Evolutionary conservation across 2,329 filamentous ascomycete species (phyloP), one percentile per base, ranked within the genome.

Genomic region (Venturia effusa): DNA sequence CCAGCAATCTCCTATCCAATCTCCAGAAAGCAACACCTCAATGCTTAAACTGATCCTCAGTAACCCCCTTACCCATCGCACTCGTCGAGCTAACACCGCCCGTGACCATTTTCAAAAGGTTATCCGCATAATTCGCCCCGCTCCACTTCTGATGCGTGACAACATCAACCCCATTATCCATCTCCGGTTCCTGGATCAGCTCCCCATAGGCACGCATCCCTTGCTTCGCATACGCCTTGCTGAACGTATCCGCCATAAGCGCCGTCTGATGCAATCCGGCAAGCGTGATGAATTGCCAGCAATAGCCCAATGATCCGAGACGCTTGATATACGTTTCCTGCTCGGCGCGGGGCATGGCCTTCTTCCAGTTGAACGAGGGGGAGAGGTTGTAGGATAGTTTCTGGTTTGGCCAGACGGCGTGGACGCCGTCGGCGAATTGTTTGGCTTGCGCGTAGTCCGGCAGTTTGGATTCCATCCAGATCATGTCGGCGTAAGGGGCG

Each of bases 271-370:
- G 94, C 73, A 99, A 83, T 69, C 94, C 94, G 5, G 93, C 94
- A 59, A 99, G 85, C n/a, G 94, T 99, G 81, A 99, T 99, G 83
- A 99, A 99, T 78, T 99, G 94, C 94, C 94, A 99, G 85, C 91
- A 96, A 84, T 99, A 99, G 67, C 94, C 94, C 60, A 99, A 84
- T 67, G 80, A 73, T 66, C 87, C 92, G 48, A 99, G 88, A 51
- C 94, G 90, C 67, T 87, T 81, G 80, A 99, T 99, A 80, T 97
- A 99, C 24, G 94, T 99, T 80, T 96, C 91, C 79, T 99, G 94
- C 75, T 97, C 93, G 62, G 84, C 82, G 68, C 89, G 86, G 55
- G 90, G 83, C 92, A 97, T 97, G 71, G 93, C 94, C 65, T 92
- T 84, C 82, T 97, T 97, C 94, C 94, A 99, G 85, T 99, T 99